Conservation (phyloP, 441 rosid species). For the Populus hybrid region DNA sequence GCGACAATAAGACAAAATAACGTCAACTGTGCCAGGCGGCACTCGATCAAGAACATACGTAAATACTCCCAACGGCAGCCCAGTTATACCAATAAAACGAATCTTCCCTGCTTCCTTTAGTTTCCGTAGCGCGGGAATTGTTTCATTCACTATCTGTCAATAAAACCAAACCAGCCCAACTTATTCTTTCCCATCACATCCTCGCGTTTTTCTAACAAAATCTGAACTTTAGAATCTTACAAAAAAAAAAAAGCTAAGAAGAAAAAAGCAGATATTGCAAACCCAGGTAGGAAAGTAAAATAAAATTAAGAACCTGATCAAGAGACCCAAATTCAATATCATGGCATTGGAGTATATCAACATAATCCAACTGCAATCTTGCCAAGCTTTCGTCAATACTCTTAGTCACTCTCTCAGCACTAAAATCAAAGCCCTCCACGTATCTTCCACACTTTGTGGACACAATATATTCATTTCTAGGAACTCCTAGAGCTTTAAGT, state of each 20-base stretch:
- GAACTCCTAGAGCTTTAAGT: slow-evolving; percentile 71
- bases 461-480: slow-evolving; percentile 70
- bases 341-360: slow-evolving; percentile 89
- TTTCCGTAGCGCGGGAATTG: slow-evolving; percentile 86
- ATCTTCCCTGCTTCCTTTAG: slow-evolving; percentile 77
- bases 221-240: not conserved
- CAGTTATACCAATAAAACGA: slow-evolving; percentile 85
- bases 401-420: slow-evolving; percentile 78
- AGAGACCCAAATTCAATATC: slow-evolving; percentile 66
- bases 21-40: slow-evolving; percentile 68
- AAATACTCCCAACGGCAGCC: slow-evolving; percentile 72
- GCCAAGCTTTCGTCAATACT: slow-evolving; percentile 87
- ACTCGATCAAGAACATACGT: slow-evolving; percentile 83
- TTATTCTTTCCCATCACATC: not conserved
- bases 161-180: slow-evolving; percentile 14
- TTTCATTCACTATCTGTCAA: slow-evolving; percentile 76
- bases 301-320: slow-evolving; percentile 39
- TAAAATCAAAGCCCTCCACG: slow-evolving; percentile 78
- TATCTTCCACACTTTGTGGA: slow-evolving; percentile 92
- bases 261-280: not conserved
- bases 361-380: slow-evolving; percentile 80
- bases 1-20: slow-evolving; percentile 81
- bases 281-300: not conserved
- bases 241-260: not conserved
- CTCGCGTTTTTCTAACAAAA: not conserved